phyloP scores from a whole-genome alignment of 1,139 yeast genomes.

The Magnusiomyces tetraspermus region DNA sequence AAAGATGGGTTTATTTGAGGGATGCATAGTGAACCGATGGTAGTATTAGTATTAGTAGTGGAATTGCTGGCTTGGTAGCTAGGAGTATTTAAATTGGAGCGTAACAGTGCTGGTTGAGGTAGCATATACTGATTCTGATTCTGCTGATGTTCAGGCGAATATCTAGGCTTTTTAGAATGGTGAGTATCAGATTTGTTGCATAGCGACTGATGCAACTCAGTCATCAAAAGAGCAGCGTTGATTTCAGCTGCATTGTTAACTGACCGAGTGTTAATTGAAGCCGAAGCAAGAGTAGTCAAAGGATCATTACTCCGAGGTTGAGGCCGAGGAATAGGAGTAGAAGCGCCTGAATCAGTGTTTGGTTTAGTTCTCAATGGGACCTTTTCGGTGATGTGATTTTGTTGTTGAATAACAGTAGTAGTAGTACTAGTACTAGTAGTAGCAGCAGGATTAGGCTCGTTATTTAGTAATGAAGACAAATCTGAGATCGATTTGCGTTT shows the following conservation, averaged over 20 bases:
- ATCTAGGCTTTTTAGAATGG: not conserved
- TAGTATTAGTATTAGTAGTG: not conserved
- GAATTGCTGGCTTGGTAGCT: not conserved
- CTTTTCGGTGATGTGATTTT: too few relatives aligned
- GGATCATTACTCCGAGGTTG: not conserved
- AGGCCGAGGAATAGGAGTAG: not conserved
- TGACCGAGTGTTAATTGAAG: not conserved
- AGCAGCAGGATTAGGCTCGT: not conserved
- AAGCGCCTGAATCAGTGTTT: not conserved
- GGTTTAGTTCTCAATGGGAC: not conserved
- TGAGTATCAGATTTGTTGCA: not conserved
- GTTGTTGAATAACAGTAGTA: not conserved
- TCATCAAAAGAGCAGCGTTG: conserved; percentile 26
- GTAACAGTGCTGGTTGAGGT: conserved; percentile 7
- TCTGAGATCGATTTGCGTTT: not conserved
- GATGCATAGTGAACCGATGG: conserved; percentile 7
- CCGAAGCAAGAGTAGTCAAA: not conserved
- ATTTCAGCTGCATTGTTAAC: conserved; percentile 14
- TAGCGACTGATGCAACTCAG: conserved; percentile 23
- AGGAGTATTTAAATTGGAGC: not conserved
- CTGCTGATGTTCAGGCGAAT: conserved; percentile 2
- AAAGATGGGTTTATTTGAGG: conserved; percentile 22
- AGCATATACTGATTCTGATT: conserved; percentile 10
- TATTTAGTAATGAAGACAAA: not conserved
- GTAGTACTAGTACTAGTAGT: not conserved